phyloP scores from a whole-genome alignment of 352 stramenopile genomes.

The Pythium scleroteichum region DNA sequence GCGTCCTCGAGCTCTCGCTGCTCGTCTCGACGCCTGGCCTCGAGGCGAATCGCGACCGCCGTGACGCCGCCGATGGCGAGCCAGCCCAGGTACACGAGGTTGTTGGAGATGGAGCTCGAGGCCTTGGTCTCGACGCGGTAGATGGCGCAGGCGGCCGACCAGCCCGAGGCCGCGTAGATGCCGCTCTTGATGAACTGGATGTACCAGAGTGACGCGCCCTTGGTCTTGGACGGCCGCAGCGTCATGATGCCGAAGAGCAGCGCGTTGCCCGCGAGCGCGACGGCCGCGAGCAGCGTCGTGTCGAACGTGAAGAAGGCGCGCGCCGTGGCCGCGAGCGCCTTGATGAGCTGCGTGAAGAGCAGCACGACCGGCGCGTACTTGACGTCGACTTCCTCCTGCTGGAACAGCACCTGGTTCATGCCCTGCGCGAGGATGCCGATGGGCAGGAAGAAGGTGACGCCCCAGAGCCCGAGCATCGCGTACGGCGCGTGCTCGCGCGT shows the following conservation, averaged over 20 bases:
- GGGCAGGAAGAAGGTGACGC: conserved; percentile 57
- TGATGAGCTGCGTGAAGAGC: conserved; percentile 54
- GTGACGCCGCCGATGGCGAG: conserved; percentile 39
- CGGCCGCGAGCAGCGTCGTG: conserved; percentile 32
- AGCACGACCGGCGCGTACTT: conserved; percentile 59
- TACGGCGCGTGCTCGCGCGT: conserved; percentile 41
- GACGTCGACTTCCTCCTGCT: conserved; percentile 58
- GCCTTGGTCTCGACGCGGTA: conserved; percentile 31
- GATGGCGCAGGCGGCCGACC: conserved; percentile 52
- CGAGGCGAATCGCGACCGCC: conserved; percentile 24
- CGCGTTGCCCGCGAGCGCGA: conserved; percentile 41
- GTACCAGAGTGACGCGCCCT: conserved; percentile 58
- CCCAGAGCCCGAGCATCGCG: conserved; percentile 55
- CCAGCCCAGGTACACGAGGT: conserved; percentile 64
- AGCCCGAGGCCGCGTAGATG: conserved; percentile 58
- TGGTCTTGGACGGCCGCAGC: conserved; percentile 25
- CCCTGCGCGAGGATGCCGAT: conserved; percentile 56
- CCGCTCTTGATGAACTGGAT: conserved; percentile 53
- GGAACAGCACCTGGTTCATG: conserved; percentile 70
- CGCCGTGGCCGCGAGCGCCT: conserved; percentile 41
- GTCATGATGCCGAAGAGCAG: conserved; percentile 38
- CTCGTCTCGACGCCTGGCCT: conserved; percentile 23
- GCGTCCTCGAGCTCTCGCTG: conserved; percentile 24
- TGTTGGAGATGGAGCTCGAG: conserved; percentile 31
- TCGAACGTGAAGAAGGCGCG: conserved; percentile 54